Percentiles rank a stretch among this genome's conserved stretches.
Evolutionary conservation across 345 rosid species (phyloP).

Genomic region (Arabidopsis suecica): DNA sequence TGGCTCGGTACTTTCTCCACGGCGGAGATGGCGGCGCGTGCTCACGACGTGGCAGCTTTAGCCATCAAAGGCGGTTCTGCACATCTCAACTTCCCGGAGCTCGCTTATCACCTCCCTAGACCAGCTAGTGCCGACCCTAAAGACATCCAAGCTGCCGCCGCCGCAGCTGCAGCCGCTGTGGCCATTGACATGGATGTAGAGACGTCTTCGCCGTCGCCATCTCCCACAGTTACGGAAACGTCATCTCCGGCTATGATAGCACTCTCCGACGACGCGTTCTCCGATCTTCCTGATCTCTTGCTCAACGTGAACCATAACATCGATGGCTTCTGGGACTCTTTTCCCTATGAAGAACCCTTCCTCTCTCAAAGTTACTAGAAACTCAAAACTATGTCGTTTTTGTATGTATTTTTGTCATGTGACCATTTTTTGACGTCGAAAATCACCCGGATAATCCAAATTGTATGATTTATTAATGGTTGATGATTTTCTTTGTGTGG

Average conservation of each 20-base stretch:
- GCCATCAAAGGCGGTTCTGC: slow-evolving; percentile 84
- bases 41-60: slow-evolving; percentile 94
- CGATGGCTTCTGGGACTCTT: slow-evolving; percentile 54
- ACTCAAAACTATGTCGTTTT: slow-evolving; percentile 31
- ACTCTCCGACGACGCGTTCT: slow-evolving; percentile 59
- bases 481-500: neutral
- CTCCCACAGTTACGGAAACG: slow-evolving; percentile 29
- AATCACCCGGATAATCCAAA: slow-evolving; percentile 27
- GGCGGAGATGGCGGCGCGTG: slow-evolving; percentile 97
- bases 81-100: slow-evolving; percentile 87
- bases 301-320: slow-evolving; percentile 47
- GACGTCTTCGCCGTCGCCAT: slow-evolving; percentile 21
- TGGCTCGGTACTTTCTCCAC: slow-evolving; percentile 95
- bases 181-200: slow-evolving; percentile 33
- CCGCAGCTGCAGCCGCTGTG: slow-evolving; percentile 61
- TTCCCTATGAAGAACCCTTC: slow-evolving; percentile 39
- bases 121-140: slow-evolving; percentile 74
- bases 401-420: slow-evolving; percentile 24
- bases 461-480: slow-evolving; percentile 16
- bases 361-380: slow-evolving; percentile 37
- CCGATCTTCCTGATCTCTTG: slow-evolving; percentile 74
- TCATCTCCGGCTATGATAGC: slow-evolving; percentile 39
- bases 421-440: slow-evolving; percentile 21
- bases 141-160: slow-evolving; percentile 91
- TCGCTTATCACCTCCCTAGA: slow-evolving; percentile 73